Percentiles rank a stretch among this genome's conserved stretches.
phyloP scores from a whole-genome alignment of 495 filamentous ascomycete species.

The Aspergillus sclerotioniger region DNA sequence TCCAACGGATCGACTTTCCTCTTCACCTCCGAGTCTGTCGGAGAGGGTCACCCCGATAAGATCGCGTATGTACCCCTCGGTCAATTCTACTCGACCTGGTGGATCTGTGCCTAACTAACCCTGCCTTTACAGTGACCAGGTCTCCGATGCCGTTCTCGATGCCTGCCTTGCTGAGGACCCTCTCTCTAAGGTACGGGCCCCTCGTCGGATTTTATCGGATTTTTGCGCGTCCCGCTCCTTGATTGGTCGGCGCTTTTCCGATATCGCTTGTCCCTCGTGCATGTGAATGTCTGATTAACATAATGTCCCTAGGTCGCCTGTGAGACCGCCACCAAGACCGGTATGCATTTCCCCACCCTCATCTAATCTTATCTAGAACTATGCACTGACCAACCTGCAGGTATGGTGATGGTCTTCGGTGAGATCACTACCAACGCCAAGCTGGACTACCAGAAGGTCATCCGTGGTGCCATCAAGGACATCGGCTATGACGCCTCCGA shows the following conservation, averaged over 20 bases:
- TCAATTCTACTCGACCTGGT: not conserved
- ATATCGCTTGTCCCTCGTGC: conserved; percentile 2
- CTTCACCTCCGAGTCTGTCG: conserved; percentile 99
- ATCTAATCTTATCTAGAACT: conserved; percentile 2
- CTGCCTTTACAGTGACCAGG: conserved; percentile 67
- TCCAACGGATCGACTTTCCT: conserved; percentile 78
- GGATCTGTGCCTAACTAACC: conserved; percentile 9
- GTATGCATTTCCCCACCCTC: conserved; percentile 36
- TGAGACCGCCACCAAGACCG: conserved; percentile 99
- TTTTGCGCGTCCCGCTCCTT: conserved; percentile 7
- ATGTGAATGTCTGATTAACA: conserved; percentile 8
- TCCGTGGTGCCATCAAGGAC: conserved; percentile 93
- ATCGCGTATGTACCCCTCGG: conserved; percentile 62
- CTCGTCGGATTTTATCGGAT: not conserved
- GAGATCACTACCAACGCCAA: conserved; percentile 96
- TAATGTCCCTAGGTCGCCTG: conserved; percentile 64
- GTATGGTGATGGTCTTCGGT: conserved; percentile 99
- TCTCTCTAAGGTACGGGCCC: conserved; percentile 72
- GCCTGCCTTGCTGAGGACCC: conserved; percentile 92
- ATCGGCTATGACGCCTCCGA: conserved; percentile 95
- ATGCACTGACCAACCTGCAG: conserved; percentile 28
- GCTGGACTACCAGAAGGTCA: conserved; percentile 97
- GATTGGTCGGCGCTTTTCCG: conserved; percentile 10
- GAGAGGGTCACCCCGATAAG: conserved; percentile 97
- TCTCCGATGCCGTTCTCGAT: conserved; percentile 98